phyloP scores from a whole-genome alignment of 139 green algal genomes.

The Picochlorum sp. region DNA sequence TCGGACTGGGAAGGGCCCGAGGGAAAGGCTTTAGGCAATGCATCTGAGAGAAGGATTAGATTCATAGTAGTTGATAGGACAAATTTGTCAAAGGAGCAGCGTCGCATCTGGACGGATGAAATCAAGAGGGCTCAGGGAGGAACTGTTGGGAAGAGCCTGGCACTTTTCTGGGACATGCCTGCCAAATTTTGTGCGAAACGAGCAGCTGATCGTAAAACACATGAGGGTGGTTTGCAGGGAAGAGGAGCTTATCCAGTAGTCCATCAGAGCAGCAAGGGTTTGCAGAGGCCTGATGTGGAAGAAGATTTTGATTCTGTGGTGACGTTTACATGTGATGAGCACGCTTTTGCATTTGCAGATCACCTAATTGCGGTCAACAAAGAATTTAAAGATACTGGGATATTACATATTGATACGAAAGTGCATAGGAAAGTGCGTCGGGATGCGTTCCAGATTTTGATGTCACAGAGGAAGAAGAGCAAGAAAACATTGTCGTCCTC shows the following conservation, averaged over 20 bases:
- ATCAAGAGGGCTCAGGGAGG: conserved; percentile 9
- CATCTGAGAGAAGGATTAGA: no score
- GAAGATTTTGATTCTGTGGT: conserved; percentile 51
- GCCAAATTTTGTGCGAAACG: conserved; percentile 31
- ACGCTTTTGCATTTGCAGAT: conserved; percentile 31
- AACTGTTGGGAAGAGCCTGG: conserved; percentile 46
- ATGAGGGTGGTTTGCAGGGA: conserved; percentile 54
- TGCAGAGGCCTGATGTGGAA: conserved; percentile 3
- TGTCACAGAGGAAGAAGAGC: neutral
- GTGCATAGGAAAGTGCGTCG: neutral
- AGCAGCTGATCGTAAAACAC: conserved; percentile 25
- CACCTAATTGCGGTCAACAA: conserved; percentile 19
- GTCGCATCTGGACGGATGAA: conserved; percentile 46
- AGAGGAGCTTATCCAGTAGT: conserved; percentile 20
- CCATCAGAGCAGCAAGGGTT: conserved; percentile 9
- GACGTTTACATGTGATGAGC: conserved; percentile 21
- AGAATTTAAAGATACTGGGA: neutral
- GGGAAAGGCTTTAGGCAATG: neutral
- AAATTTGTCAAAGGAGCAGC: conserved; percentile 51
- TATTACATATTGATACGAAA: neutral
- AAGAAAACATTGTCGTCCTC: neutral
- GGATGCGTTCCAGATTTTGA: neutral
- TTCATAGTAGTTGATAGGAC: conserved; percentile 58
- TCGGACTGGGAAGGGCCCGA: conserved; percentile 2
- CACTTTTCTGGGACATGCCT: conserved; percentile 14